Evolutionary conservation across 257 asterid genomes (phyloP).

Genomic region (Nicotiana noctiflora): DNA sequence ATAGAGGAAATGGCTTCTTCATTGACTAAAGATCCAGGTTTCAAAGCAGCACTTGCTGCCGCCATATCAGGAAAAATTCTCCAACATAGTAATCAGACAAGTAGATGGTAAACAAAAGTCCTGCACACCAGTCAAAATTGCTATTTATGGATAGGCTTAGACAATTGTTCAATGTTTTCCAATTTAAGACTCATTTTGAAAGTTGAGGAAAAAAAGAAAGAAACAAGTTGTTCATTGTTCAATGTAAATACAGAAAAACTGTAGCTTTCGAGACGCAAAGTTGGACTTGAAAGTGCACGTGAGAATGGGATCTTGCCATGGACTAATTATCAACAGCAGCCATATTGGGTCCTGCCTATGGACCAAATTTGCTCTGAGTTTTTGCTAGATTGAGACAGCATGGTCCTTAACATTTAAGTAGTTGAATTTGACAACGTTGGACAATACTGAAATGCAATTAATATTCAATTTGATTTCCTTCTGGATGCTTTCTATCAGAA

Average conservation of each 20-base stretch:
- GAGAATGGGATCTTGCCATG: conserved; percentile 1
- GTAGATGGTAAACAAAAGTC: background rate
- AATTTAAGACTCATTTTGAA: background rate
- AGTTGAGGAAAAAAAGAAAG: background rate
- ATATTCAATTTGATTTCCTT: background rate
- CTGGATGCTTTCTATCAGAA: too few relatives aligned
- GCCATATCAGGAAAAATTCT: conserved; percentile 82
- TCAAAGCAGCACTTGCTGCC: conserved; percentile 90
- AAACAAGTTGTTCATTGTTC: background rate
- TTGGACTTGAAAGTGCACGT: conserved; percentile 9
- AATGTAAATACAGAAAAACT: background rate
- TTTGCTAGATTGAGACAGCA: background rate
- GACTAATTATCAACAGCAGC: background rate
- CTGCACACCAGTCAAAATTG: background rate
- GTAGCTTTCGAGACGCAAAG: background rate
- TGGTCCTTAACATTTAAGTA: background rate
- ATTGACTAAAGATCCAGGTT: conserved; percentile 79
- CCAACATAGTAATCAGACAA: conserved; percentile 24
- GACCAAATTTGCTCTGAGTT: background rate
- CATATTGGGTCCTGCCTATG: background rate
- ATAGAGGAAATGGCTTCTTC: conserved; percentile 89
- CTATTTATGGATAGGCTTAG: background rate
- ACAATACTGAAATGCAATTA: background rate
- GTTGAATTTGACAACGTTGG: conserved; percentile 4
- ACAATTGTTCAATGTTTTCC: conserved; percentile 8